Evolutionary conservation across 495 filamentous ascomycete species (phyloP), one percentile per base, ranked within the genome.

Genomic region (Pseudevernia furfuracea): DNA sequence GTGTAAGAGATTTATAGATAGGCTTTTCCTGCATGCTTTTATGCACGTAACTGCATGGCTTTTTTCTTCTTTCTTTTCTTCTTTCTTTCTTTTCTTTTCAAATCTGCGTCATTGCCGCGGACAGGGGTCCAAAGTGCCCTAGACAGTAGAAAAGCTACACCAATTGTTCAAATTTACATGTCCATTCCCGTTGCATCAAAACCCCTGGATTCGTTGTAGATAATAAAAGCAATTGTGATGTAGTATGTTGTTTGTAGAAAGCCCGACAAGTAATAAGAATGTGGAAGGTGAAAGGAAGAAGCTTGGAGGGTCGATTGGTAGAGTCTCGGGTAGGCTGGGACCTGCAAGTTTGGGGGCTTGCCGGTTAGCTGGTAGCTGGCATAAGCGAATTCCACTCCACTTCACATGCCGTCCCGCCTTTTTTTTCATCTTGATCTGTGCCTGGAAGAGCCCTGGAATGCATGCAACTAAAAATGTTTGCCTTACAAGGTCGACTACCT

Each of bases 351-450:
- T 46, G 8, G 32, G 17, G 39, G 48, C 58, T 46, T 59, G 55
- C 39, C 39, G 39, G 25, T 59, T 39, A 10, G 15, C 1, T 25
- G 19, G 3, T 36, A 36, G 34, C 34, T 48, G 25, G 38, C n/a
- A 38, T 60, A 59, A 44, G 62, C 55, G 55, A 64, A 39, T n/a
- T n/a, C n/a, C n/a, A n/a, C n/a, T n/a, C 4, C 19, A 63, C 36
- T 37, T 17, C 32, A 43, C 39, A 59, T 59, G 56, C 62, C 62
- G 56, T 59, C 62, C 62, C 62, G 62, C 56, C 56, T 41, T 60
- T 59, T 38, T 52, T 8, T 5, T 19, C 63, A 67, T 67, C 66
- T 67, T 63, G 66, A 65, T 52, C 55, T 64, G 38, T 36, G 4
- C 28, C 30, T 55, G n/a, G n/a, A n/a, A n/a, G n/a, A n/a, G n/a